phyloP scores from a whole-genome alignment of 805 yeast genomes.

The Cyberlindnera subsufficiens region DNA sequence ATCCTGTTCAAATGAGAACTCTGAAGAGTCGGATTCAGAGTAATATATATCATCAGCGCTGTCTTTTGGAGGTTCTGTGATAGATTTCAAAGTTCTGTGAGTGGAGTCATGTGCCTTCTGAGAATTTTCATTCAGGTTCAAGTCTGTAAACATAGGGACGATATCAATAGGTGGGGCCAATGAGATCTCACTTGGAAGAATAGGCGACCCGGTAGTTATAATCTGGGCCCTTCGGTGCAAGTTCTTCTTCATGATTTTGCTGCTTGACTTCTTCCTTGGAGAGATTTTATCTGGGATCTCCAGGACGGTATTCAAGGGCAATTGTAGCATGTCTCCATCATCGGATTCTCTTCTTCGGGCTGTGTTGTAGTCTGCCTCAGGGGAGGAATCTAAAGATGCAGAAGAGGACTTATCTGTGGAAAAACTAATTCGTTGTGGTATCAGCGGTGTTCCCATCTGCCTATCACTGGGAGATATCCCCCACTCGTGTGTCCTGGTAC shows the following conservation, averaged over 20 bases:
- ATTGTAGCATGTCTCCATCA: constrained; percentile 5
- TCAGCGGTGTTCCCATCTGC: background rate
- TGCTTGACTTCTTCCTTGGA: background rate
- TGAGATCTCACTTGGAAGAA: background rate
- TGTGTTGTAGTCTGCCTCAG: constrained; percentile 1
- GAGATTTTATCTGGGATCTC: constrained; percentile 14
- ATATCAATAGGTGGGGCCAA: constrained; percentile 5
- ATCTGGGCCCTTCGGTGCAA: constrained; percentile 22
- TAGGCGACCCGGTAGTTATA: constrained; percentile 15
- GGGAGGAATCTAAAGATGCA: constrained; percentile 3
- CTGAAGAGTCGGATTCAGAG: constrained; percentile 4
- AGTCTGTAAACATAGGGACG: too few species aligned
- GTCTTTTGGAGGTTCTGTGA: background rate
- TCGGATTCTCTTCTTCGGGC: background rate
- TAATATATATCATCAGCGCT: constrained; percentile 2
- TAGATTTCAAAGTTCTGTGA: background rate
- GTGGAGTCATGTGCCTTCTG: too few species aligned
- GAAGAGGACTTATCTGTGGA: constrained; percentile 3
- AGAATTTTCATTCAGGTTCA: too few species aligned
- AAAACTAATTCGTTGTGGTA: constrained; percentile 2
- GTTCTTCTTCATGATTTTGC: constrained; percentile 11
- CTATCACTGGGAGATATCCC: constrained; percentile 21
- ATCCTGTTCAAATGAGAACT: constrained; percentile 47
- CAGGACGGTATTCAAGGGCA: constrained; percentile 17
- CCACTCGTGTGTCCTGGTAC: constrained; percentile 48